Evolutionary conservation across 768 basidiomycete species (phyloP), one percentile per base, ranked within the genome.

Genomic region (Naematelia encephala): DNA sequence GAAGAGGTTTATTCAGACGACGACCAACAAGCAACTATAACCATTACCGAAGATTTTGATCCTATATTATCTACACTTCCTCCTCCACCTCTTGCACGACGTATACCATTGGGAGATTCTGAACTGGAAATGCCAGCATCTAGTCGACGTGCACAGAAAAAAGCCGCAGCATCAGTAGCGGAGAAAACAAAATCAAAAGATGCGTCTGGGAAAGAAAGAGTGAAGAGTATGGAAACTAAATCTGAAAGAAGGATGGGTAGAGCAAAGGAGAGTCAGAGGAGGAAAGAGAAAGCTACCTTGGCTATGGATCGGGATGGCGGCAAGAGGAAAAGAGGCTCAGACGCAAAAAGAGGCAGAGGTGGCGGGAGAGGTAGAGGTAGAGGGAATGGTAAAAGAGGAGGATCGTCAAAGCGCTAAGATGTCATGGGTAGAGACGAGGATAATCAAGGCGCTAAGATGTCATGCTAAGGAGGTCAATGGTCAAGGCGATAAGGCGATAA

Each of bases 1-100:
- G 80, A 81, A 53, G 85, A 86, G 56, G 86, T 88, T 73, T 93
- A 85, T 64, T 87, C 89, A 67, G 87, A 87, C 64, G 90, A 91
- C 68, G 87, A 92, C 70, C 83, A 87, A 60, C 81, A 89, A 28
- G 90, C 92, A 46, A 90, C 88, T 16, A 91, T 96, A 46, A 92
- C 91, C 14, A 86, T 96, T 51, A 86, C 90, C 13, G 90, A 96
- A 73, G 90, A 96, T 74, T 90, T 94, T 74, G 90, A 93, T 74
- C 85, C 88, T 84, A 67, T 77, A 80, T 8, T 39, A 8, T 8
- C 34, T 39, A 8, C 16, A 8, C 34, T 8, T 39, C 34, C 34
- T 8, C 34, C 34, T 39, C 8, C 34, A 8, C 8, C 34, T 39
- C 8, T 39, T 78, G 80, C 45, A 39, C 5, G 44, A 11, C 13